phyloP scores from a whole-genome alignment of 768 basidiomycete species.

The Xanthoconium stramineum region DNA sequence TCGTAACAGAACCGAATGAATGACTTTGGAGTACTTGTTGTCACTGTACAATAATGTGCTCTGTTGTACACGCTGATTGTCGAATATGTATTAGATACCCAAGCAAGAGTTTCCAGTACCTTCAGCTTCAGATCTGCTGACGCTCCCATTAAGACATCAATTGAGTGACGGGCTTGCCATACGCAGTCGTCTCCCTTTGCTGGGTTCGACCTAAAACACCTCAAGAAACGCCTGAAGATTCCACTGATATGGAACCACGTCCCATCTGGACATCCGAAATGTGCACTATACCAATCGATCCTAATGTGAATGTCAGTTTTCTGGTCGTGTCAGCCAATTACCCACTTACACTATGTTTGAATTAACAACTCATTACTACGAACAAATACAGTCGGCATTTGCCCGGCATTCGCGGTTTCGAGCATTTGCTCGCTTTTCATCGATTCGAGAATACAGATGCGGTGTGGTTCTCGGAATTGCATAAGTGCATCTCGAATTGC shows the following conservation, averaged over 20 bases:
- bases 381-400: constrained; percentile 3
- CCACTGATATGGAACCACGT: background rate
- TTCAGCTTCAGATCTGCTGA: background rate
- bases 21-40: no score
- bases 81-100: background rate
- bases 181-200: background rate
- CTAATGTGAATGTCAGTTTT: background rate
- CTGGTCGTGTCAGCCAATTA: no score
- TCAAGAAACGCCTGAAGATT: background rate
- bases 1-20: no score
- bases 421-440: constrained; percentile 15
- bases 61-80: background rate
- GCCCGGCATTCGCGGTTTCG: constrained; percentile 8
- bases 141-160: background rate
- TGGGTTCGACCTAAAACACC: background rate
- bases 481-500: constrained; percentile 12
- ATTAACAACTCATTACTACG: background rate
- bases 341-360: constrained; percentile 12
- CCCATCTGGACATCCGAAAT: background rate
- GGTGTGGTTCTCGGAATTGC: constrained; percentile 5
- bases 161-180: background rate
- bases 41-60: background rate
- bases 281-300: no score
- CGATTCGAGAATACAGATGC: constrained; percentile 6
- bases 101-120: background rate